phyloP scores from a whole-genome alignment of 1,139 yeast genomes.

The Geotrichum klebahnii region DNA sequence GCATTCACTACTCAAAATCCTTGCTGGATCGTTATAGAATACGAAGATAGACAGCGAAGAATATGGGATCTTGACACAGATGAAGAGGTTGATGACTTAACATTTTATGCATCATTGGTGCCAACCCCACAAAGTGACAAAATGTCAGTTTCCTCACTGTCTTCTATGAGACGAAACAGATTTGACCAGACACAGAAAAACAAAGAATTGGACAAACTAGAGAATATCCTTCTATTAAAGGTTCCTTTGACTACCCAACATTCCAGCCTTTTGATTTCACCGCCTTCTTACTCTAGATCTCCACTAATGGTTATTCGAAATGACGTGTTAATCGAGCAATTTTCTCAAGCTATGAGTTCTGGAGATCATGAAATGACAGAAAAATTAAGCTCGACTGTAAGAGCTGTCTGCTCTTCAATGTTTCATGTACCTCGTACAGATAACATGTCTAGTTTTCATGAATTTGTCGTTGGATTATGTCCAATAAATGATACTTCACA shows the following conservation, averaged over 20 bases:
- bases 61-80: constrained; percentile 26
- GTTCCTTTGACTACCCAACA: neutral
- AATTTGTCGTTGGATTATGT: neutral
- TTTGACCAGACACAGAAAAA: constrained; percentile 5
- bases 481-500: neutral
- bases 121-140: constrained; percentile 5
- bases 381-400: constrained; percentile 11
- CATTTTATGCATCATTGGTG: constrained; percentile 10
- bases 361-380: constrained; percentile 7
- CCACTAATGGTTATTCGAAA: constrained; percentile 18
- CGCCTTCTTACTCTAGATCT: constrained; percentile 13
- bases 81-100: constrained; percentile 22
- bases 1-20: constrained; percentile 11
- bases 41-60: constrained; percentile 24
- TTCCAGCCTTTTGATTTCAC: constrained; percentile 7
- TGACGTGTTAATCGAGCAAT: constrained; percentile 12
- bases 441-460: neutral
- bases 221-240: constrained; percentile 7
- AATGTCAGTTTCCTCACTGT: constrained; percentile 9
- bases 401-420: constrained; percentile 17
- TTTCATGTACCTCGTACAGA: constrained; percentile 9
- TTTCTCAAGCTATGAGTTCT: constrained; percentile 9
- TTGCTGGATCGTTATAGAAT: constrained; percentile 21
- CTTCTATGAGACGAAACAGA: neutral
- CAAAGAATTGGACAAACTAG: constrained; percentile 7